These are phyloP conservation scores for Thielaviopsis euricoi DNA, from an alignment of 2,329 filamentous ascomycete species.

Conservation along the genomic window DNA sequence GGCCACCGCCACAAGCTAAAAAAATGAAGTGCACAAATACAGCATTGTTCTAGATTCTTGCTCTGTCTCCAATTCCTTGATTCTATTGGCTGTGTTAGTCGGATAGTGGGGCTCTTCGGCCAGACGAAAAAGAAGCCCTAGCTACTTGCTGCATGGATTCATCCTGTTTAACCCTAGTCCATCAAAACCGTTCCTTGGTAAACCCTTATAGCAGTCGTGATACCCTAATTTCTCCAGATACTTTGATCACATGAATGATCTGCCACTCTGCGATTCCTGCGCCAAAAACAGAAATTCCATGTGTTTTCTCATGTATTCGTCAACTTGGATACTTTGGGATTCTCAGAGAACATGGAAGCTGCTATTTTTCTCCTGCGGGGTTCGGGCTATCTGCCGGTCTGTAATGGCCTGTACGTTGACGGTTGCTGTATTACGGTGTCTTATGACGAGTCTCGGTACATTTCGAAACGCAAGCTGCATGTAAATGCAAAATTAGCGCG, in stretches of 20 bases:
- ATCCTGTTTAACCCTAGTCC: background rate
- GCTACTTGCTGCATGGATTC: background rate
- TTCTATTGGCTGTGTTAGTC: background rate
- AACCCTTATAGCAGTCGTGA: no score
- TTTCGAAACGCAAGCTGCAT: background rate
- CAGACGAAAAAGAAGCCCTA: background rate
- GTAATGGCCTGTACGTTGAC: background rate
- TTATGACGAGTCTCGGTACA: background rate
- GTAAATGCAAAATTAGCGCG: background rate
- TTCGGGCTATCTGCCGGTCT: background rate
- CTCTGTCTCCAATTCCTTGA: background rate
- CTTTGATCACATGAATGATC: background rate
- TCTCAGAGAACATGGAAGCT: background rate
- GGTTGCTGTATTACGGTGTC: background rate
- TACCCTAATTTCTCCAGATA: background rate
- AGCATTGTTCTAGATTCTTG: background rate
- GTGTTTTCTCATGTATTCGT: background rate
- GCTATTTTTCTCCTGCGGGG: background rate
- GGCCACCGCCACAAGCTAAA: background rate
- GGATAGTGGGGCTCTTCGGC: background rate
- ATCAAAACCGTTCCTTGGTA: background rate
- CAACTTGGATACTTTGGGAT: background rate
- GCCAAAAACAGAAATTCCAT: background rate
- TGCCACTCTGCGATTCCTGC: background rate
- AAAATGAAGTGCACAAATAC: background rate